phyloP scores from a whole-genome alignment of 208 protist species.

The Crithidia mellificae region DNA sequence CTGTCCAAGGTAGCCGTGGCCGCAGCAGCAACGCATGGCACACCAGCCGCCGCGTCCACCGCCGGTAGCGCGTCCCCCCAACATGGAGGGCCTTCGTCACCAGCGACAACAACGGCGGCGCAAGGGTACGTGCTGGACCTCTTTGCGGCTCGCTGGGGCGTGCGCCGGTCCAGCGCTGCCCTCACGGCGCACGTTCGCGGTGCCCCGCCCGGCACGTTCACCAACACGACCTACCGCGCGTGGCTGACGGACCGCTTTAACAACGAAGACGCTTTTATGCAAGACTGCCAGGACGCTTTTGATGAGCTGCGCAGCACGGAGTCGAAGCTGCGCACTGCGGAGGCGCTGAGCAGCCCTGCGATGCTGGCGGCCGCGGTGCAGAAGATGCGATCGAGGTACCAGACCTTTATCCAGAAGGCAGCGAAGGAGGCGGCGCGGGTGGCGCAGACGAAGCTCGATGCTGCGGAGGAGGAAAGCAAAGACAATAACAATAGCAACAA shows the following conservation, averaged over 20 bases:
- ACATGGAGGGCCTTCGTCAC: not conserved
- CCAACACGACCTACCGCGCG: constrained; percentile 44
- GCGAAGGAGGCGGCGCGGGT: constrained; percentile 48
- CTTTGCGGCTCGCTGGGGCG: constrained; percentile 49
- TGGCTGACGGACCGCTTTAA: constrained; percentile 57
- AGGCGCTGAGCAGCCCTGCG: constrained; percentile 47
- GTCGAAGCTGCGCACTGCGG: constrained; percentile 42
- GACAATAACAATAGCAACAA: not conserved
- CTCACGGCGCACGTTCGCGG: constrained; percentile 8
- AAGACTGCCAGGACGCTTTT: constrained; percentile 46
- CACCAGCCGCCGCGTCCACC: no score
- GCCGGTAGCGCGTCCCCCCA: no score
- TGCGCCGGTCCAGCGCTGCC: constrained; percentile 14
- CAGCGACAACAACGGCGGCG: no score
- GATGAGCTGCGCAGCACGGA: constrained; percentile 61
- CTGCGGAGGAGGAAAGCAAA: not conserved
- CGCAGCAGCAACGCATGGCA: not conserved
- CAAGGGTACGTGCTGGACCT: constrained; percentile 41
- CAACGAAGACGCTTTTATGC: constrained; percentile 60
- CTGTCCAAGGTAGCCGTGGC: not conserved
- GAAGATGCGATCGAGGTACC: constrained; percentile 42
- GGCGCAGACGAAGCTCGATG: not conserved
- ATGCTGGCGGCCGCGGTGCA: constrained; percentile 48
- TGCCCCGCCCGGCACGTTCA: constrained; percentile 13
- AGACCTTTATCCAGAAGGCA: constrained; percentile 51